These are phyloP conservation scores for Prunella vulgaris DNA, from an alignment of 257 asterid genomes.

Conservation along the genomic window DNA sequence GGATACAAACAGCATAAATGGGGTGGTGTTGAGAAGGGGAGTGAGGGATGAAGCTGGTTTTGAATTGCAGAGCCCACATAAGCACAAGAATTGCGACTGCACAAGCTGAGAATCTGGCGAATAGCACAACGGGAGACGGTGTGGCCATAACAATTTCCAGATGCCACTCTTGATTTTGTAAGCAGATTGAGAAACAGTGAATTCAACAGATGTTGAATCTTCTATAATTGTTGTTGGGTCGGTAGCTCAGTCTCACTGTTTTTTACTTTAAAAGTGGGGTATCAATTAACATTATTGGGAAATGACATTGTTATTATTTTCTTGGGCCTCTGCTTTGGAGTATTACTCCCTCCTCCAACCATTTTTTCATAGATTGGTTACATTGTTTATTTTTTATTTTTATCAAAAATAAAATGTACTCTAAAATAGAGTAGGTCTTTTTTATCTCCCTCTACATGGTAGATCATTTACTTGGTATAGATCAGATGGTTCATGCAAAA, in stretches of 20 bases:
- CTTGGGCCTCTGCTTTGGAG: constrained; percentile 16
- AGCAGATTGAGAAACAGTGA: too few species aligned
- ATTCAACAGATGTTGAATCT: constrained; percentile 8
- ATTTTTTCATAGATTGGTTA: too few species aligned
- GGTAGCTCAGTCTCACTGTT: background rate
- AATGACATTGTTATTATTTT: background rate
- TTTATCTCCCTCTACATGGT: too few species aligned
- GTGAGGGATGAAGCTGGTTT: constrained; percentile 61
- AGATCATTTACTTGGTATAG: too few species aligned
- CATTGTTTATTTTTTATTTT: too few species aligned
- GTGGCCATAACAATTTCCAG: constrained; percentile 38
- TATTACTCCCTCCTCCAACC: background rate
- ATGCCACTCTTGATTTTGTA: background rate
- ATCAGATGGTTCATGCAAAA: too few species aligned
- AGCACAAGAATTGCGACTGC: constrained; percentile 65
- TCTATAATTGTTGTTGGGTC: too few species aligned
- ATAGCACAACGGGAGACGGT: constrained; percentile 31
- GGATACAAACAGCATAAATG: constrained; percentile 49
- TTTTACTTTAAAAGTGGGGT: background rate
- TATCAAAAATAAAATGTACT: too few species aligned
- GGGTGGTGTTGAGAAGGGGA: constrained; percentile 52
- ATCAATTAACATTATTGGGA: constrained; percentile 16
- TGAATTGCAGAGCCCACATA: constrained; percentile 66
- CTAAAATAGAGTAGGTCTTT: too few species aligned
- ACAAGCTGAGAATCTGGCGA: constrained; percentile 65